These are phyloP conservation scores for Senna tora DNA, from an alignment of 306 rosid genomes.

Conservation along the genomic window DNA sequence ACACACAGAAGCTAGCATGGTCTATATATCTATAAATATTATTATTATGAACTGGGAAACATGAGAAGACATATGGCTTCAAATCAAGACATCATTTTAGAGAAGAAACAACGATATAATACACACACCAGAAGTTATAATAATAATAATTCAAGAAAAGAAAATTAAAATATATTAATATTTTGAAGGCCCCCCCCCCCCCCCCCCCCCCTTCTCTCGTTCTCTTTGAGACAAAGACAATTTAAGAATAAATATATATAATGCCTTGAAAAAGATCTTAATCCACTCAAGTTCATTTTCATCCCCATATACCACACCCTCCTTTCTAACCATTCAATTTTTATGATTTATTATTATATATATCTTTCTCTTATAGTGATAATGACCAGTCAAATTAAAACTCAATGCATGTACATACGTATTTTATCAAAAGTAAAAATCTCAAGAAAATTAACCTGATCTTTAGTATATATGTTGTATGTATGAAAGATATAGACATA, in stretches of 20 bases:
- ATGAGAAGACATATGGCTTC: conserved; percentile 58
- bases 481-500: no score
- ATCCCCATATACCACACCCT: conserved; percentile 40
- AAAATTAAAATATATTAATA: no score
- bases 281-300: conserved; percentile 36
- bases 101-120: conserved; percentile 59
- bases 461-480: no score
- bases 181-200: conserved; percentile 10
- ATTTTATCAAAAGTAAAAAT: no score
- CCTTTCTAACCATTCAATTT: conserved; percentile 38
- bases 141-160: conserved; percentile 40
- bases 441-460: no score
- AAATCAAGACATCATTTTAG: conserved; percentile 59
- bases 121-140: conserved; percentile 43
- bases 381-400: conserved; percentile 44
- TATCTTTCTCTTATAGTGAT: conserved; percentile 38
- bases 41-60: conserved; percentile 52
- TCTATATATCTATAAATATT: no score
- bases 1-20: conserved; percentile 16
- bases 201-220: no score
- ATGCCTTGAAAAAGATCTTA: conserved; percentile 38
- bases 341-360: conserved; percentile 23
- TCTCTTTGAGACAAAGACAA: conserved; percentile 58
- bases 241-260: conserved; percentile 52
- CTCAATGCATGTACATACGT: conserved; percentile 2